Base-by-base conservation (phyloP, 2,329 filamentous ascomycete genomes). In the Cercospora sp. region DNA sequence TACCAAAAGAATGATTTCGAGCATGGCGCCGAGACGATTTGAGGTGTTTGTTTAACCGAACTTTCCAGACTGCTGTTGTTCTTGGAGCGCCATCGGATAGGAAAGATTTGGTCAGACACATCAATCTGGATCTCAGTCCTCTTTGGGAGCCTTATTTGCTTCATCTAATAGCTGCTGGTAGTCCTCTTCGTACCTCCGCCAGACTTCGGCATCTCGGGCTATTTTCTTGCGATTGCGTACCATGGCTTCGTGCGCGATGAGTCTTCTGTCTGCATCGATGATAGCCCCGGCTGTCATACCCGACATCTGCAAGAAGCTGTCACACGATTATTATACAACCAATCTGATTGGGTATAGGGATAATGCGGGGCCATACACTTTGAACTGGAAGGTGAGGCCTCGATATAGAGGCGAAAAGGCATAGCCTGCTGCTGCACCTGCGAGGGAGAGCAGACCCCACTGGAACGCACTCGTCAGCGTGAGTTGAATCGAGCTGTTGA, bases 221-320 rank as follows among this genome's bases (percentile, higher is more conserved):
- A 90, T 77, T 67, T 89, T 86, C 75, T 89, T 87, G 74, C 90
- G 86, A 76, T 88, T 84, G 68, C 91, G 83, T 70, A 93, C 81
- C 55, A 83, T 82, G 12, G 87, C 83, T 78, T 93, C 90, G 74
- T 91, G 92, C 67, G 85, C 81, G 63, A 89, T 85, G 73, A 94
- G 83, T 60, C 89, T 84, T 65, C 83, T 80, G 75, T 94, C 91
- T 2, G 91, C 91, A 81, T 93, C 90, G 64, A 94, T 85, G 85
- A 91, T 91, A 75, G 88, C 85, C 53, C 91, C 91, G 36, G 92
- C 75, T n/a, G 91, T 89, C 91, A 94, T 94, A 68, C 88, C 89
- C n/a, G 89, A 91, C 90, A 93, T 92, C 78, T 93, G 91, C 16
- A 94, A 82, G 76, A 92, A 94, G 31, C 91, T 94, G 75, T 48